These are phyloP conservation scores for Ascochyta pisi DNA, from an alignment of 2,329 filamentous ascomycete species.

Conservation along the genomic window DNA sequence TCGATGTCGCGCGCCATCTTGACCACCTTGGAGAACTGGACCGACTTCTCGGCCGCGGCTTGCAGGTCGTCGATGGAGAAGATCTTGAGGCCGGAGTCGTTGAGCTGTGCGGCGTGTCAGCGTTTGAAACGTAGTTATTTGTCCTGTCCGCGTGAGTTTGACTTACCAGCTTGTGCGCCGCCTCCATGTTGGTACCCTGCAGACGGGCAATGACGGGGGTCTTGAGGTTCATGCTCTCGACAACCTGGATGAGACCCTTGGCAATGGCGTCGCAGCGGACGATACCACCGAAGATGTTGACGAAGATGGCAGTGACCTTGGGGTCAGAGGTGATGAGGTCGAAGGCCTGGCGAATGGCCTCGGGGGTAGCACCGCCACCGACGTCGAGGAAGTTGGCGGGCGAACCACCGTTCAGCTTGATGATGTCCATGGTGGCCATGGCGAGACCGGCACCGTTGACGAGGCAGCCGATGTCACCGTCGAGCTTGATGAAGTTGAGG, in stretches of 20 bases:
- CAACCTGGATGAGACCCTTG: slow-evolving; percentile 92
- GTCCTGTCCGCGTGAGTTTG: not conserved
- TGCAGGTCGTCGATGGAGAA: slow-evolving; percentile 99
- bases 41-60: slow-evolving; percentile 94
- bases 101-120: slow-evolving; percentile 65
- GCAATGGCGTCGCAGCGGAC: slow-evolving; percentile 98
- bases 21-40: slow-evolving; percentile 98
- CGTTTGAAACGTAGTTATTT: not conserved
- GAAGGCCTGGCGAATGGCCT: slow-evolving; percentile 96
- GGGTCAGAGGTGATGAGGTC: slow-evolving; percentile 98
- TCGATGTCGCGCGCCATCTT: slow-evolving; percentile 98
- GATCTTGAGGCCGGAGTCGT: slow-evolving; percentile 98
- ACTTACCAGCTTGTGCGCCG: slow-evolving; percentile 78
- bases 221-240: slow-evolving; percentile 91
- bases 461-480: slow-evolving; percentile 98
- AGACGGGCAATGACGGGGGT: slow-evolving; percentile 96
- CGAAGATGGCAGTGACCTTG: slow-evolving; percentile 98
- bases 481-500: slow-evolving; percentile 99
- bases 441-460: slow-evolving; percentile 99
- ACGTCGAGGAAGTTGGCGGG: slow-evolving; percentile 99
- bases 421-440: slow-evolving; percentile 99
- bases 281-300: slow-evolving; percentile 99
- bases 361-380: slow-evolving; percentile 93
- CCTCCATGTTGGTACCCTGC: slow-evolving; percentile 98
- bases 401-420: slow-evolving; percentile 96